phyloP scores from a whole-genome alignment of 2,329 filamentous ascomycete genomes.

The Fusarium sp. region DNA sequence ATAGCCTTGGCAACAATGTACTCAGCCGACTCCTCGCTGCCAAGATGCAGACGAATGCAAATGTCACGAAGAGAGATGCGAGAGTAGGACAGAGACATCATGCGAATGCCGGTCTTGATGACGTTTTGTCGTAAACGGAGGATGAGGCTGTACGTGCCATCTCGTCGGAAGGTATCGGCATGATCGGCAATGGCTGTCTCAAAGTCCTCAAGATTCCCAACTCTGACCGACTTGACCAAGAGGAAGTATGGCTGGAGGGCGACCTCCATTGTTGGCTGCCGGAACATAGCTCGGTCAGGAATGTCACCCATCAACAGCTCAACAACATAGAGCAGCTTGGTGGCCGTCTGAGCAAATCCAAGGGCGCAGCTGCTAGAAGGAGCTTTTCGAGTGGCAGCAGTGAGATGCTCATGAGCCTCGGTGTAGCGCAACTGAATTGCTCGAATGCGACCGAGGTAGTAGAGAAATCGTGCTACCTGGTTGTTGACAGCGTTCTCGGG shows the following conservation, averaged over 20 bases:
- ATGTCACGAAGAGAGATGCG: conserved; percentile 97
- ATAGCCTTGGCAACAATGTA: conserved; percentile 99
- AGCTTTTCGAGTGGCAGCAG: conserved; percentile 92
- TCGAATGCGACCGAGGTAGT: conserved; percentile 95
- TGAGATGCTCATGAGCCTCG: conserved; percentile 93
- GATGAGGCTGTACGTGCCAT: conserved; percentile 95
- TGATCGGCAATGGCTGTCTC: conserved; percentile 85
- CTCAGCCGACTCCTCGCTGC: conserved; percentile 96
- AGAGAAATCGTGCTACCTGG: conserved; percentile 95
- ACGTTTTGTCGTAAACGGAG: conserved; percentile 96
- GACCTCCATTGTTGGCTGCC: conserved; percentile 85
- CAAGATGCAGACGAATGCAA: conserved; percentile 91
- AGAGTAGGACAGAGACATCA: conserved; percentile 98
- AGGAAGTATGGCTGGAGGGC: conserved; percentile 92
- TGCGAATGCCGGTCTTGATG: conserved; percentile 98
- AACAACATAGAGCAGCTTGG: conserved; percentile 95
- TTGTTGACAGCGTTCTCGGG: conserved; percentile 95
- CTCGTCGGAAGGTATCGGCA: conserved; percentile 85
- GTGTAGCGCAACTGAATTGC: conserved; percentile 97
- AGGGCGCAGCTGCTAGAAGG: conserved; percentile 88
- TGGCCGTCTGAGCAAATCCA: conserved; percentile 95
- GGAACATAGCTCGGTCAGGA: conserved; percentile 93
- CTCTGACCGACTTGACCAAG: conserved; percentile 92
- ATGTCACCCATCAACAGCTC: conserved; percentile 99
- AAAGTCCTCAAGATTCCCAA: conserved; percentile 96